phyloP scores from a whole-genome alignment of 2,329 filamentous ascomycete species.

The Curvularia hawaiiensis region DNA sequence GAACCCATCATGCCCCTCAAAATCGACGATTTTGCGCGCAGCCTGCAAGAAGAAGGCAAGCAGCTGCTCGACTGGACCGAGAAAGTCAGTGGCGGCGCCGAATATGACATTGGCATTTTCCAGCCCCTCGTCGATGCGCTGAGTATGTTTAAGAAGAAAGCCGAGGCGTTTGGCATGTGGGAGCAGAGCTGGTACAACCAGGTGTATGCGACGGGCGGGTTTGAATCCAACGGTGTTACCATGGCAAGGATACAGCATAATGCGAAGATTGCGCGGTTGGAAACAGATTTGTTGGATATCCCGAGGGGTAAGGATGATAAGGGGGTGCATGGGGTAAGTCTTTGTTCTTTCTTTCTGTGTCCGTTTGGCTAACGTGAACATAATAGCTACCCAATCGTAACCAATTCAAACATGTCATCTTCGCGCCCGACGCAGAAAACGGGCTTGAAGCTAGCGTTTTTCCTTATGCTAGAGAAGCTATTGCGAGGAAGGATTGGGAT shows the following conservation, averaged over 20 bases:
- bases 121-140: slow-evolving; percentile 68
- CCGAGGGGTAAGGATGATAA: slow-evolving; percentile 57
- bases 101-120: slow-evolving; percentile 56
- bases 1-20: slow-evolving; percentile 83
- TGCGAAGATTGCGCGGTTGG: slow-evolving; percentile 77
- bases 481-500: slow-evolving; percentile 73
- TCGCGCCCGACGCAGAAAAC: slow-evolving; percentile 81
- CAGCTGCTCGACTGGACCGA: slow-evolving; percentile 69
- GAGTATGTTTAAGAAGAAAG: slow-evolving; percentile 62
- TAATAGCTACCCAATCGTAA: slow-evolving; percentile 74
- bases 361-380: too few relatives aligned
- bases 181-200: slow-evolving; percentile 76
- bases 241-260: slow-evolving; percentile 77
- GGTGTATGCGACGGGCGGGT: slow-evolving; percentile 73
- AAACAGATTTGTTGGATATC: slow-evolving; percentile 80
- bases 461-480: slow-evolving; percentile 82
- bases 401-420: slow-evolving; percentile 93
- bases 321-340: slow-evolving; percentile 65
- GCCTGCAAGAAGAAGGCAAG: slow-evolving; percentile 67
- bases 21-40: slow-evolving; percentile 71
- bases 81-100: slow-evolving; percentile 50
- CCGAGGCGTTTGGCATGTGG: slow-evolving; percentile 74
- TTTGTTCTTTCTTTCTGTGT: background rate
- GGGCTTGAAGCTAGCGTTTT: slow-evolving; percentile 70
- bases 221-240: slow-evolving; percentile 73